Conservation (phyloP, 257 asterid species). For the Solanum pennellii region DNA sequence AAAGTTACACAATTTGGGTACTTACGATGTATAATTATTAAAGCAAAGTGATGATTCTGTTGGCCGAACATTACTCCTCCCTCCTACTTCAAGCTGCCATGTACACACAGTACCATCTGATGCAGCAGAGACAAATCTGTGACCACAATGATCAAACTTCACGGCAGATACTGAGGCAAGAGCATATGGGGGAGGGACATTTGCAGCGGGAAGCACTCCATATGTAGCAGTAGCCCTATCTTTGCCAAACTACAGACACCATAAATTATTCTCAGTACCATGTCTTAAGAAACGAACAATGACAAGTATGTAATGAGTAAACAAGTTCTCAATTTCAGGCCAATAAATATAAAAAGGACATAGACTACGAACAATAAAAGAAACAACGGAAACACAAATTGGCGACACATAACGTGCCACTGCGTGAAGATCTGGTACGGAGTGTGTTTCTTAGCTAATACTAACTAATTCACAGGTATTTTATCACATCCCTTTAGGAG, state of each 20-base stretch:
- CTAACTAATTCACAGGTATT: not conserved
- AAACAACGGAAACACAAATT: not conserved
- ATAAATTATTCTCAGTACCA: constrained; percentile 10
- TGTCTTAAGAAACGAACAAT: not conserved
- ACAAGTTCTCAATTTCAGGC: not conserved
- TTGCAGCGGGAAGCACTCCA: constrained; percentile 96
- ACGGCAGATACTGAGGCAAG: constrained; percentile 85
- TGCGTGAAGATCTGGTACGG: not conserved
- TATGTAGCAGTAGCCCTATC: constrained; percentile 88
- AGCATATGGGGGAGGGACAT: constrained; percentile 88
- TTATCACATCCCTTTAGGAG: not conserved
- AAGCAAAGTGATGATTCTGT: constrained; percentile 87
- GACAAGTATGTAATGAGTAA: not conserved
- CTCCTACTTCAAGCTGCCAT: constrained; percentile 99
- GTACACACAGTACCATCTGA: constrained; percentile 93
- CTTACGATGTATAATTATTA: constrained; percentile 82
- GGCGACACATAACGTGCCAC: not conserved
- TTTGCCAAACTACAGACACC: constrained; percentile 73
- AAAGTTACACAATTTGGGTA: not conserved
- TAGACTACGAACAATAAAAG: not conserved
- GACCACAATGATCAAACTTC: constrained; percentile 84
- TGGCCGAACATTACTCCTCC: constrained; percentile 80
- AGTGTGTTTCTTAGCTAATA: not conserved
- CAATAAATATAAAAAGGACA: not conserved
- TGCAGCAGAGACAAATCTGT: constrained; percentile 87